These are phyloP conservation scores for Desmodesmus armatus DNA, from an alignment of 139 green algal species.

Conservation along the genomic window DNA sequence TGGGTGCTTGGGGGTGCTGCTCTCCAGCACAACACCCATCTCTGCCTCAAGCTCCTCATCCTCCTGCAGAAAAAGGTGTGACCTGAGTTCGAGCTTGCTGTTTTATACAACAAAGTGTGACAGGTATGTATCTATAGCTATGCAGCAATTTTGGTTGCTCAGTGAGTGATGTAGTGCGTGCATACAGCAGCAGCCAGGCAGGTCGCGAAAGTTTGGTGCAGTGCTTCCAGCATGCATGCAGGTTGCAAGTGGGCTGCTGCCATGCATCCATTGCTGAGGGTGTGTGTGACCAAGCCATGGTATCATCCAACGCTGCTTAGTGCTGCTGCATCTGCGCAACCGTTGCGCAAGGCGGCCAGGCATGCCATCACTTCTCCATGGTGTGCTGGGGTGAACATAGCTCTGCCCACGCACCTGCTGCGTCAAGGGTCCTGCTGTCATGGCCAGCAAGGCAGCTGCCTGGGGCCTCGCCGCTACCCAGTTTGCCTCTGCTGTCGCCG, in stretches of 20 bases:
- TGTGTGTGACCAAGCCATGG: no score
- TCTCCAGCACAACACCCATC: conserved; percentile 3
- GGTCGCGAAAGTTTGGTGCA: background rate
- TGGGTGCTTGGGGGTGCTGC: conserved; percentile 1
- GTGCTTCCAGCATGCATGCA: no score
- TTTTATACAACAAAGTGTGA: background rate
- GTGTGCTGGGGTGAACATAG: no score
- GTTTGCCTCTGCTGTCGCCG: conserved; percentile 41
- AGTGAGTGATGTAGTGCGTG: no score
- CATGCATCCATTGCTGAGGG: no score
- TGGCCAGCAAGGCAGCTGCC: conserved; percentile 3
- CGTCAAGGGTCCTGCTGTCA: background rate
- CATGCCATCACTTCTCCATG: no score
- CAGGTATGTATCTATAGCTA: background rate
- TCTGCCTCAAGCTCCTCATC: conserved; percentile 41
- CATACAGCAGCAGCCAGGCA: no score
- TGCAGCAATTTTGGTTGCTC: background rate
- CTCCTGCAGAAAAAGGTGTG: conserved; percentile 22
- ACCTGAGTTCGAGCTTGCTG: no score
- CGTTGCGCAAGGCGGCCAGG: no score
- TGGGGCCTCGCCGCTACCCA: conserved; percentile 17
- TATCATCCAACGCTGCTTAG: no score
- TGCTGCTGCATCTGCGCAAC: background rate
- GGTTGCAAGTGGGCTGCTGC: no score
- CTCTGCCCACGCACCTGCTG: conserved; percentile 19